Evolutionary conservation across 1,284 basidiomycete species (phyloP).

Genomic region (Gomphus bonarii): DNA sequence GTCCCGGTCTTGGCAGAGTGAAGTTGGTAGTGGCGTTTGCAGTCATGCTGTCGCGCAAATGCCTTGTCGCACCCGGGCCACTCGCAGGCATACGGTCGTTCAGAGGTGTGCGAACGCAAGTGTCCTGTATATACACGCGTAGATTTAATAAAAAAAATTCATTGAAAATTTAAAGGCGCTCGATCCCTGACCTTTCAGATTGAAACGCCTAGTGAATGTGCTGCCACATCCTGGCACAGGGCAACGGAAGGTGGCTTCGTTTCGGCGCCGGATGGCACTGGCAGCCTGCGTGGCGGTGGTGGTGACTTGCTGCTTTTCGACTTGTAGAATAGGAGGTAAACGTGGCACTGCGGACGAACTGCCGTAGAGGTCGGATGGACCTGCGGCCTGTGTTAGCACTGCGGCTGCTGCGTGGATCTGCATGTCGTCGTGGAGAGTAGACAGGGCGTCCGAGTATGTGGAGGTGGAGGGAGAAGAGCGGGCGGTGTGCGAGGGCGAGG

Average conservation of each 20-base stretch:
- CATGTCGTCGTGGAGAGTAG: conserved; percentile 16
- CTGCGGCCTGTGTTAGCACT: conserved; percentile 8
- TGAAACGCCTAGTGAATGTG: conserved; percentile 86
- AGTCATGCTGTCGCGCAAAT: conserved; percentile 92
- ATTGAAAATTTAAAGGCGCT: neutral
- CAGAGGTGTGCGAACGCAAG: conserved; percentile 92
- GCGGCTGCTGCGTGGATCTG: conserved; percentile 23
- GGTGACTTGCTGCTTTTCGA: conserved; percentile 89
- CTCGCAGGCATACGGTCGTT: conserved; percentile 86
- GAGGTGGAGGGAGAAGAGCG: conserved; percentile 8
- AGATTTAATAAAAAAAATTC: neutral
- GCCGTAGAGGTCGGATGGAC: conserved; percentile 36
- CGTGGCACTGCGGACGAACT: conserved; percentile 51
- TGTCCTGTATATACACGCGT: conserved; percentile 53
- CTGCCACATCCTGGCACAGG: conserved; percentile 93
- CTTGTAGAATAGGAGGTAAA: conserved; percentile 72
- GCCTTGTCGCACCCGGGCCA: conserved; percentile 92
- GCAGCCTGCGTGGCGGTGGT: conserved; percentile 92
- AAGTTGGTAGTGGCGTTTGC: conserved; percentile 86
- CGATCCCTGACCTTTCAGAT: conserved; percentile 45
- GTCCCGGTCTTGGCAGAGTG: conserved; percentile 77
- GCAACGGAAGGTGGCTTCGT: conserved; percentile 86
- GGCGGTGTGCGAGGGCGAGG: conserved; percentile 2
- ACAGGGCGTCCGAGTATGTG: conserved; percentile 3
- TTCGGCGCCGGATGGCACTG: conserved; percentile 78